phyloP scores from a whole-genome alignment of 805 yeast genomes.

The Candida tammaniensis region DNA sequence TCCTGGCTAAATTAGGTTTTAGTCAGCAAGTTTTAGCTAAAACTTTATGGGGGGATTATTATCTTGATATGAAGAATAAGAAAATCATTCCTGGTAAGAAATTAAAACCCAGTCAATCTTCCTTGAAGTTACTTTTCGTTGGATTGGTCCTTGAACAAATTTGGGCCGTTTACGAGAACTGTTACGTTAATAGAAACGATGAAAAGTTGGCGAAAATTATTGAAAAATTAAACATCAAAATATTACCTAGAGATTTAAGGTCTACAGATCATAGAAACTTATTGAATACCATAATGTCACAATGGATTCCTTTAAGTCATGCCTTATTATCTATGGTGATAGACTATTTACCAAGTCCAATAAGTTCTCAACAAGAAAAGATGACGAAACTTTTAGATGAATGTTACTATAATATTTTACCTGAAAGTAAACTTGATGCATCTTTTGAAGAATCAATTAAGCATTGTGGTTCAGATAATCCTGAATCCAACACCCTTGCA shows the following conservation, averaged over 20 bases:
- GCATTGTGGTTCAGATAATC: constrained; percentile 64
- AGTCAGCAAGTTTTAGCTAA: constrained; percentile 74
- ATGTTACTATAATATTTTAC: constrained; percentile 44
- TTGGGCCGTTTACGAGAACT: constrained; percentile 84
- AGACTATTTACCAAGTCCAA: constrained; percentile 82
- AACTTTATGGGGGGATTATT: constrained; percentile 95
- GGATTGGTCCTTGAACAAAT: constrained; percentile 82
- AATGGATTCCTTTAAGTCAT: constrained; percentile 92
- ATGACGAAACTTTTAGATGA: constrained; percentile 59
- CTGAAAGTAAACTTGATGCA: constrained; percentile 43
- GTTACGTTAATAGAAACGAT: constrained; percentile 59
- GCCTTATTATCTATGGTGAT: constrained; percentile 82
- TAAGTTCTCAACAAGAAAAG: constrained; percentile 68
- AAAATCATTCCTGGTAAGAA: constrained; percentile 69
- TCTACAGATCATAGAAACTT: constrained; percentile 72
- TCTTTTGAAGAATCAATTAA: constrained; percentile 54
- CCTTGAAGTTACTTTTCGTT: constrained; percentile 78
- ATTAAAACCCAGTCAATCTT: constrained; percentile 49
- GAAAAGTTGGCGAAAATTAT: constrained; percentile 77
- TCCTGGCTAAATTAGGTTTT: constrained; percentile 81
- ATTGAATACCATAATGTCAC: constrained; percentile 69
- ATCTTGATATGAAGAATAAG: constrained; percentile 84
- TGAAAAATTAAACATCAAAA: constrained; percentile 61
- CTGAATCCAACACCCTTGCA: constrained; percentile 49
- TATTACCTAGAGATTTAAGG: constrained; percentile 71